Conservation (phyloP, 371 early-diverging fungal species). For the Phascolomyces articulosus region DNA sequence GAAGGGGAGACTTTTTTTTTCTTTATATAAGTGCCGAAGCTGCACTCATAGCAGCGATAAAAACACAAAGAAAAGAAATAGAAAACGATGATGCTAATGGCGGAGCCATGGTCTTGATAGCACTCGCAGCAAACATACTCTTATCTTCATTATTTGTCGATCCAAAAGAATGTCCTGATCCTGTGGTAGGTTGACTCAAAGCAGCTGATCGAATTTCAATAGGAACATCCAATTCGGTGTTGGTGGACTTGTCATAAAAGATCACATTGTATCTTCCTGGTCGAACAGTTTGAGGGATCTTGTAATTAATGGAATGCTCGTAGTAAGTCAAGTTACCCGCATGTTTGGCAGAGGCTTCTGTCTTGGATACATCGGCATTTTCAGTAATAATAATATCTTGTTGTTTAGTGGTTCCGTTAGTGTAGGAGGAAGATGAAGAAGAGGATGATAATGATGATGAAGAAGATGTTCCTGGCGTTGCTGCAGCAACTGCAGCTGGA, state of each 20-base stretch:
- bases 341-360: constrained; percentile 26
- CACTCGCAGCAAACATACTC: constrained; percentile 8
- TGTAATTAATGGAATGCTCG: constrained; percentile 46
- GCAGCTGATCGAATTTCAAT: constrained; percentile 46
- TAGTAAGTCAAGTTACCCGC: constrained; percentile 40
- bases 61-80: neutral
- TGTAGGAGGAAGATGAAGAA: neutral
- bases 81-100: neutral
- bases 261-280: constrained; percentile 49
- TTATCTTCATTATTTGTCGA: neutral
- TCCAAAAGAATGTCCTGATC: constrained; percentile 5
- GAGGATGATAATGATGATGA: neutral
- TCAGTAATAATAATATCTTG: constrained; percentile 24
- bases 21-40: neutral
- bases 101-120: neutral
- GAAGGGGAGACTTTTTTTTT: too few relatives aligned
- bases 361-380: constrained; percentile 38
- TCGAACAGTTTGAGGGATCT: constrained; percentile 37
- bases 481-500: neutral
- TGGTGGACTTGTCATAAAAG: constrained; percentile 37
- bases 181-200: neutral
- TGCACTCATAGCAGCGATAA: neutral
- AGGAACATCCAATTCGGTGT: constrained; percentile 36
- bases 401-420: constrained; percentile 3
- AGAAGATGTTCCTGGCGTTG: neutral